Conservation (phyloP, 2,329 filamentous ascomycete genomes). For the Arthroderma sp. region DNA sequence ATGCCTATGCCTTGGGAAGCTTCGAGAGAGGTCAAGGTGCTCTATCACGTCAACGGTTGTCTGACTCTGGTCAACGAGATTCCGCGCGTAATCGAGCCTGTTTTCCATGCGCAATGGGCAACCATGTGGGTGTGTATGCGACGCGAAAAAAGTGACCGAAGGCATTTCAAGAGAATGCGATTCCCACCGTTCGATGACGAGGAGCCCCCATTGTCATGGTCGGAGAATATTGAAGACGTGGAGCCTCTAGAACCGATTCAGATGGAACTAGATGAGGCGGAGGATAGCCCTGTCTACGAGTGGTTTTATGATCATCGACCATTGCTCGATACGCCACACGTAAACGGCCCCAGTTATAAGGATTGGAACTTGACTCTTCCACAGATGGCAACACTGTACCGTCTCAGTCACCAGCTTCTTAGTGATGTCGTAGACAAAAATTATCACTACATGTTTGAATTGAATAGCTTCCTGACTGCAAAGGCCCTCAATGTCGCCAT, state of each 20-base stretch:
- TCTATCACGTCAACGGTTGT: slow-evolving; percentile 97
- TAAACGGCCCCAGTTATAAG: slow-evolving; percentile 95
- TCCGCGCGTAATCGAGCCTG: slow-evolving; percentile 89
- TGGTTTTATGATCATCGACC: slow-evolving; percentile 97
- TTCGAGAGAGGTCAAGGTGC: slow-evolving; percentile 85
- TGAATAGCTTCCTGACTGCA: slow-evolving; percentile 87
- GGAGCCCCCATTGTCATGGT: slow-evolving; percentile 93
- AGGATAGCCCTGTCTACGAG: slow-evolving; percentile 81
- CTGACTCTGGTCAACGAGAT: slow-evolving; percentile 93
- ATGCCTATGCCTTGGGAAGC: slow-evolving; percentile 99
- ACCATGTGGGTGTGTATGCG: slow-evolving; percentile 99
- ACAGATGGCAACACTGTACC: slow-evolving; percentile 92
- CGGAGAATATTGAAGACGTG: slow-evolving; percentile 96
- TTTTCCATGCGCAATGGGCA: slow-evolving; percentile 97
- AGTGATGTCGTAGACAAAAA: slow-evolving; percentile 92
- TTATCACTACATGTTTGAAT: slow-evolving; percentile 94
- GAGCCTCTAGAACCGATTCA: slow-evolving; percentile 96
- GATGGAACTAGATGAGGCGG: slow-evolving; percentile 90
- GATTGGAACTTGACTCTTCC: slow-evolving; percentile 83
- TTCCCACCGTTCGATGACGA: slow-evolving; percentile 98
- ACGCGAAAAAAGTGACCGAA: slow-evolving; percentile 88
- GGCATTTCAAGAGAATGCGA: slow-evolving; percentile 97
- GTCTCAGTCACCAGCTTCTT: slow-evolving; percentile 76
- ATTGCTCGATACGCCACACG: slow-evolving; percentile 77
- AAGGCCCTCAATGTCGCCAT: slow-evolving; percentile 96